Evolutionary conservation across 371 early-diverging fungal species (phyloP).

Genomic region (Mortierella sp.): DNA sequence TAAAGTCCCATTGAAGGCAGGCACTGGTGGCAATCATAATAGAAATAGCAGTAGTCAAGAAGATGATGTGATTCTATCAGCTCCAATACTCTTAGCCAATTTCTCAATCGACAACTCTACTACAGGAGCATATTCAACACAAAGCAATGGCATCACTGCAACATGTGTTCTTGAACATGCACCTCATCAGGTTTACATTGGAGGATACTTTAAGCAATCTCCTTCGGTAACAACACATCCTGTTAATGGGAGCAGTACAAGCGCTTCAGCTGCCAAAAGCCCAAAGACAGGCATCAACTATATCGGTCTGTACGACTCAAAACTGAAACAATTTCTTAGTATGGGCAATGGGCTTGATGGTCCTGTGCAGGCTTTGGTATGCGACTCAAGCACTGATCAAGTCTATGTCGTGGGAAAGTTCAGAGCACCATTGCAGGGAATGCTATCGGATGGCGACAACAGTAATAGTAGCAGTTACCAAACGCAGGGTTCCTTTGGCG

Average conservation of each 20-base stretch:
- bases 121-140: background rate
- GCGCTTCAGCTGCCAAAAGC: slow-evolving; percentile 9
- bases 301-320: slow-evolving; percentile 66
- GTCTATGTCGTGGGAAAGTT: slow-evolving; percentile 74
- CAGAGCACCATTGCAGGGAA: slow-evolving; percentile 35
- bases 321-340: slow-evolving; percentile 56
- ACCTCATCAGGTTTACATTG: slow-evolving; percentile 62
- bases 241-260: background rate
- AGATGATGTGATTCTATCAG: slow-evolving; percentile 20
- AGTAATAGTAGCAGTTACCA: slow-evolving; percentile 24
- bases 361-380: slow-evolving; percentile 72
- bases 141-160: slow-evolving; percentile 25
- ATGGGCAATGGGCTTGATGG: slow-evolving; percentile 79
- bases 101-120: slow-evolving; percentile 17
- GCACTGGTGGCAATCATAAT: too few relatives aligned
- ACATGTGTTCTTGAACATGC: slow-evolving; percentile 37
- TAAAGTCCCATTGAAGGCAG: slow-evolving; percentile 4
- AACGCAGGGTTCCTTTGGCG: slow-evolving; percentile 65
- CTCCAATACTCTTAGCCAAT: slow-evolving; percentile 40
- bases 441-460: background rate
- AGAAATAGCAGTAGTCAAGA: background rate
- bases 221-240: background rate
- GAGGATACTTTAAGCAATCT: slow-evolving; percentile 61
- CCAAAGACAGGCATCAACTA: slow-evolving; percentile 60
- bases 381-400: slow-evolving; percentile 62